A percentile compares a stretch with the other conserved stretches of the same genome.
phyloP scores from a whole-genome alignment of 2,329 filamentous ascomycete genomes.

The Xylaria sp. region DNA sequence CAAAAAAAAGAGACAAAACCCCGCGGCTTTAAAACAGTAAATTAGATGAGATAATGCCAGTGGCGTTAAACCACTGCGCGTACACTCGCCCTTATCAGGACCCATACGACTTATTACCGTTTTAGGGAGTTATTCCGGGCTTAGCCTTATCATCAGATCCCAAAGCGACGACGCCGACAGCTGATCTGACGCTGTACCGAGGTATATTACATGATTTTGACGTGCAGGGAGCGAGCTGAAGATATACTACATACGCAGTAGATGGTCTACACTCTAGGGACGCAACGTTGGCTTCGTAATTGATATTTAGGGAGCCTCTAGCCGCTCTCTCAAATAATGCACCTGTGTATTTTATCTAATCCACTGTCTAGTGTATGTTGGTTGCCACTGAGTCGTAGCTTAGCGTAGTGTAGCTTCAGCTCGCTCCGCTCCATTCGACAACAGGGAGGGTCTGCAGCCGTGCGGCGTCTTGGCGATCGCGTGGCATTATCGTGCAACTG shows the following conservation, averaged over 20 bases:
- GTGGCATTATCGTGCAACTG: conserved; percentile 14
- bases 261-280: neutral
- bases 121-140: conserved; percentile 23
- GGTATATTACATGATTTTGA: neutral
- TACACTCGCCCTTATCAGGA: conserved; percentile 39
- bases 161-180: neutral
- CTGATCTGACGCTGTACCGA: conserved; percentile 2
- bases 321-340: conserved; percentile 1
- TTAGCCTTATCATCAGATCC: conserved; percentile 33
- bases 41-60: conserved; percentile 43
- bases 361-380: neutral
- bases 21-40: conserved; percentile 30
- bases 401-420: neutral
- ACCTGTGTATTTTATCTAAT: neutral
- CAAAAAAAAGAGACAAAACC: conserved; percentile 10
- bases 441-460: neutral
- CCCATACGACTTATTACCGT: conserved; percentile 12
- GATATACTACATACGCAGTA: too few species aligned
- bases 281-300: neutral
- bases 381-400: neutral
- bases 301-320: neutral
- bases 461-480: conserved; percentile 26
- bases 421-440: neutral
- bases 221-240: conserved; percentile 18
- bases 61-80: neutral